These are phyloP conservation scores for Monotropa hypopitys DNA, from an alignment of 179 eudicot genomes.

Conservation along the genomic window DNA sequence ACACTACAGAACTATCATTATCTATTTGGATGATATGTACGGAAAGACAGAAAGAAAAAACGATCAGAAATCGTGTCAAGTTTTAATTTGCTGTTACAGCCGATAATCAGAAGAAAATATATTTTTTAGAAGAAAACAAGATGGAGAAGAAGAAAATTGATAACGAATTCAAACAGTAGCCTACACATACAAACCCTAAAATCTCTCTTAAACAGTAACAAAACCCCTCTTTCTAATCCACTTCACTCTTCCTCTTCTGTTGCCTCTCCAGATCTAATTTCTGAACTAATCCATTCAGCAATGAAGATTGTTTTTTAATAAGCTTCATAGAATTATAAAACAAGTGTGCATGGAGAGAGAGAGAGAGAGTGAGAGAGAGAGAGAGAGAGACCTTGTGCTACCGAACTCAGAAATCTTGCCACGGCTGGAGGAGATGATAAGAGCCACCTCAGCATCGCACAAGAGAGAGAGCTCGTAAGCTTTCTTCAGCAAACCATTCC, in stretches of 20 bases:
- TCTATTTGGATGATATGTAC: neutral
- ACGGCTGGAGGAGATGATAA: neutral
- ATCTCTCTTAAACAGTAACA: neutral
- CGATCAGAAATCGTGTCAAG: neutral
- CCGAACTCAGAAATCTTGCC: slow-evolving; percentile 5
- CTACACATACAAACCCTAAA: neutral
- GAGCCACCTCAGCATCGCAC: slow-evolving; percentile 10
- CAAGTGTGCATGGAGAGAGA: neutral
- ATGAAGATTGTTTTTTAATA: neutral
- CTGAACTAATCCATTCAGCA: neutral
- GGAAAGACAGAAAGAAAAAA: neutral
- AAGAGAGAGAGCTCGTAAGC: slow-evolving; percentile 6
- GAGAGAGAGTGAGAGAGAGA: neutral
- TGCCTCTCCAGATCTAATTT: too few species aligned
- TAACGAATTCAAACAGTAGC: neutral
- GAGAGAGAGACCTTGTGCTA: neutral
- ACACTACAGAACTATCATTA: neutral
- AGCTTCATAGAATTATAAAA: neutral
- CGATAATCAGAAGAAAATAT: neutral
- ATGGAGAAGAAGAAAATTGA: neutral
- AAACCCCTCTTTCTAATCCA: neutral
- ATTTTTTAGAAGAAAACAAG: too few species aligned
- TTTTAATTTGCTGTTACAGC: neutral
- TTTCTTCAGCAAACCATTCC: slow-evolving; percentile 5
- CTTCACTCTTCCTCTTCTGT: neutral